These are phyloP conservation scores for Amanita muscaria DNA, from an alignment of 768 basidiomycete species.

Conservation along the genomic window DNA sequence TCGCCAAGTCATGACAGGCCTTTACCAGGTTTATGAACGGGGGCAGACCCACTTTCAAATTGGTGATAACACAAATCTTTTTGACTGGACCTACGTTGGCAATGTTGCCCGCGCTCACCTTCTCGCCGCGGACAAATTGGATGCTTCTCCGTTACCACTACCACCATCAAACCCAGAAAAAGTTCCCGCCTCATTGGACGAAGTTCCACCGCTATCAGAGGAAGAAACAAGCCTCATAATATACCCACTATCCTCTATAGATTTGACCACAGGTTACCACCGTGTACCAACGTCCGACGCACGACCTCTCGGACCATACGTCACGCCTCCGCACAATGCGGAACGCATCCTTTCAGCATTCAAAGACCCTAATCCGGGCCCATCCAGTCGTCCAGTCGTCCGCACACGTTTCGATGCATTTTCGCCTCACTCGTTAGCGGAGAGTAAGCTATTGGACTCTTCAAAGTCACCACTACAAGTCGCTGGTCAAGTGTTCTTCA, in stretches of 20 bases:
- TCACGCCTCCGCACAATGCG: slow-evolving; percentile 51
- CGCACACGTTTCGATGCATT: slow-evolving; percentile 82
- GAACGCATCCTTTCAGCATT: slow-evolving; percentile 50
- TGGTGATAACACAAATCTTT: slow-evolving; percentile 87
- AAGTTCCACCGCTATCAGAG: slow-evolving; percentile 31
- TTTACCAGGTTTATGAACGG: slow-evolving; percentile 69
- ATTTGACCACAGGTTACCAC: slow-evolving; percentile 52
- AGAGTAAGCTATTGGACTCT: slow-evolving; percentile 35
- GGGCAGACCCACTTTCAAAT: slow-evolving; percentile 90
- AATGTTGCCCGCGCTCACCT: slow-evolving; percentile 94
- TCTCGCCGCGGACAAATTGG: slow-evolving; percentile 85
- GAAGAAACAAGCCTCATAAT: slow-evolving; percentile 35
- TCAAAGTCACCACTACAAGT: slow-evolving; percentile 59
- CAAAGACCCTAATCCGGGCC: slow-evolving; percentile 32
- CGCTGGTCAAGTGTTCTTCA: slow-evolving; percentile 91
- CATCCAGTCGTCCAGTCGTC: slow-evolving; percentile 44
- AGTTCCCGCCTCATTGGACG: slow-evolving; percentile 25
- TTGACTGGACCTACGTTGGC: slow-evolving; percentile 95
- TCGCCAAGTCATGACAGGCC: slow-evolving; percentile 73
- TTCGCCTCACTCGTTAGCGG: slow-evolving; percentile 45
- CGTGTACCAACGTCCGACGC: slow-evolving; percentile 73
- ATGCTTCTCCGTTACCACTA: slow-evolving; percentile 37
- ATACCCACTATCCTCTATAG: slow-evolving; percentile 50
- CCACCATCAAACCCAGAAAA: slow-evolving; percentile 28
- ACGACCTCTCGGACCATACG: slow-evolving; percentile 77